A percentile compares a stretch with the other conserved stretches of the same genome.
phyloP scores from a whole-genome alignment of 768 basidiomycete genomes.

The Leccinum olivaceopallidum region DNA sequence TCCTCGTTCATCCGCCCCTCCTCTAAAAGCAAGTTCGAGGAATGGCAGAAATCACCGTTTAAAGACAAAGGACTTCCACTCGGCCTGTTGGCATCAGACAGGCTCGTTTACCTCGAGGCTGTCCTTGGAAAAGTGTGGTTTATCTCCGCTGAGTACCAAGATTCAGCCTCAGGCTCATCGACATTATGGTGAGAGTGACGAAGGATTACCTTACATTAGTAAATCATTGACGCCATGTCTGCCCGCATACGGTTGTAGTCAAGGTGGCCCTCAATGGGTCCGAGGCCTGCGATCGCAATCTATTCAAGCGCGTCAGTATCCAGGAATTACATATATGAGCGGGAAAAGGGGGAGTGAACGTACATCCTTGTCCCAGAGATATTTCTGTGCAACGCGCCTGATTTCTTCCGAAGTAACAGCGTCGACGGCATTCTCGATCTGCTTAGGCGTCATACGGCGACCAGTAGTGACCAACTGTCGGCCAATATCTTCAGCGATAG shows the following conservation, averaged over 20 bases:
- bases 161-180: no score
- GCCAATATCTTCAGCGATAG: constrained; percentile 98
- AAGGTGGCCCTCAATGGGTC: constrained; percentile 86
- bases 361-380: constrained; percentile 96
- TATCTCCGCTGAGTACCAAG: not conserved
- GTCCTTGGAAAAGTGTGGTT: no score
- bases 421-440: constrained; percentile 92
- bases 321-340: constrained; percentile 3
- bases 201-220: constrained; percentile 40
- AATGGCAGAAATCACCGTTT: no score
- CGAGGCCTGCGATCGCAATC: constrained; percentile 87
- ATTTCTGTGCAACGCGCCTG: constrained; percentile 92
- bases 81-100: no score
- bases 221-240: constrained; percentile 79
- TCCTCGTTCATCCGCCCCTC: no score
- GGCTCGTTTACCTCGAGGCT: no score
- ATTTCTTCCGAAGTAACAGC: constrained; percentile 87
- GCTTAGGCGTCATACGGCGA: constrained; percentile 83
- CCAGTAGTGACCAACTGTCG: constrained; percentile 95
- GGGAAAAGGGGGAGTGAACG: constrained; percentile 28
- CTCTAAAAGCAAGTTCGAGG: no score
- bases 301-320: constrained; percentile 29
- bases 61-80: no score
- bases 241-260: constrained; percentile 91
- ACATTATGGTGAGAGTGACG: not conserved